phyloP scores from a whole-genome alignment of 2,329 filamentous ascomycete species.

The Paraphaeosphaeria sporulosa region DNA sequence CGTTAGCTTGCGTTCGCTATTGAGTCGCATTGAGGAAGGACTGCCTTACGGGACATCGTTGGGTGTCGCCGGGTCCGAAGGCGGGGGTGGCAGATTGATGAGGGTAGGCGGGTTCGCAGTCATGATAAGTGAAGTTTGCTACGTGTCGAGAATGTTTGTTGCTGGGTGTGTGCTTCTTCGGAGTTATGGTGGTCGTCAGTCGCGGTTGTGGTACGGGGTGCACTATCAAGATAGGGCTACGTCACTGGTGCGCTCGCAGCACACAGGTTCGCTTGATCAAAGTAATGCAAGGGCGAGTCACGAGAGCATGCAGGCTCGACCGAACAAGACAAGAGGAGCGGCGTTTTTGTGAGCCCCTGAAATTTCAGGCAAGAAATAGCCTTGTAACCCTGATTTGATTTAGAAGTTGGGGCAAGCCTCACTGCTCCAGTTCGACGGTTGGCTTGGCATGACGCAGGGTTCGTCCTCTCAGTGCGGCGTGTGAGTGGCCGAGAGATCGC shows the following conservation, averaged over 20 bases:
- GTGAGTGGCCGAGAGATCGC: no score
- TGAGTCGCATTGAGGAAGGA: constrained; percentile 13
- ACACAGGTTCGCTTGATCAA: constrained; percentile 19
- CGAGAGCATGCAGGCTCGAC: constrained; percentile 9
- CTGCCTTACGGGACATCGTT: constrained; percentile 83
- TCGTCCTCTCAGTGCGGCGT: not conserved
- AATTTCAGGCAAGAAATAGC: not conserved
- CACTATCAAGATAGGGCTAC: constrained; percentile 16
- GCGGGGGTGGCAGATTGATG: constrained; percentile 83
- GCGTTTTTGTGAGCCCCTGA: constrained; percentile 2
- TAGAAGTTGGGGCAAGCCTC: constrained; percentile 11
- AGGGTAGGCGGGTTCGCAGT: constrained; percentile 66
- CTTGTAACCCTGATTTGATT: constrained; percentile 3
- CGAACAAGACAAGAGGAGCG: not conserved
- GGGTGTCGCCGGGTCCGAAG: constrained; percentile 83
- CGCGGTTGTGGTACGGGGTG: constrained; percentile 2
- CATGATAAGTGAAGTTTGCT: constrained; percentile 29
- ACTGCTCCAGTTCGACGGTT: constrained; percentile 10
- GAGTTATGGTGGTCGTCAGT: constrained; percentile 6
- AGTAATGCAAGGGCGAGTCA: constrained; percentile 25
- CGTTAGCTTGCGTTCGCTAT: constrained; percentile 24
- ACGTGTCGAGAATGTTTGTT: constrained; percentile 8
- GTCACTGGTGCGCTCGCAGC: constrained; percentile 18
- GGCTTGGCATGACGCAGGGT: constrained; percentile 18
- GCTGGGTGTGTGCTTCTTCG: constrained; percentile 12